Evolutionary conservation across 331 rosid genomes (phyloP).

Genomic region (Malus hybrid): DNA sequence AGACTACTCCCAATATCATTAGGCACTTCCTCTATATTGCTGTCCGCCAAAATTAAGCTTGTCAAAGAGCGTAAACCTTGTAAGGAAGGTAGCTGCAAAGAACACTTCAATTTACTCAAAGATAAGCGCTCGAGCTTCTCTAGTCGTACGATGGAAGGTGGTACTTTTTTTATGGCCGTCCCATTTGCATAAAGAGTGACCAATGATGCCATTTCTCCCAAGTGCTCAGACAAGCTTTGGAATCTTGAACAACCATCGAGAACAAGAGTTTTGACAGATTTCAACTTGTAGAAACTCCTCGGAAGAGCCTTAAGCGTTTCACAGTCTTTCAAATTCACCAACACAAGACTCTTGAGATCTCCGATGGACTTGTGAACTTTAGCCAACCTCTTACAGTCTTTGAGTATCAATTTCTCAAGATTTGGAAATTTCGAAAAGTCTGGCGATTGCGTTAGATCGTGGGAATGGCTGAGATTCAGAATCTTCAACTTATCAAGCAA

Average conservation of each 20-base stretch:
- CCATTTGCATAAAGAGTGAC: not conserved
- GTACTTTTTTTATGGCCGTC: conserved; percentile 5
- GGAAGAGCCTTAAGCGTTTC: not conserved
- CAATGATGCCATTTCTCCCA: conserved; percentile 8
- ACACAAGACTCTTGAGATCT: too few relatives aligned
- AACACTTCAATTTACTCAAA: not conserved
- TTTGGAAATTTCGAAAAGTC: conserved; percentile 12
- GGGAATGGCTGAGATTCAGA: conserved; percentile 42
- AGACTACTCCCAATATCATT: not conserved
- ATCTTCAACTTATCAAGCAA: conserved; percentile 6
- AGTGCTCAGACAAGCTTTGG: not conserved
- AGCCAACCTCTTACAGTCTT: too few relatives aligned
- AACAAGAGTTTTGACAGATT: not conserved
- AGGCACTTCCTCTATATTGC: not conserved
- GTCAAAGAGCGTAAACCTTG: not conserved
- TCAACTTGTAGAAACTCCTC: not conserved
- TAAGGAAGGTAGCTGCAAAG: not conserved
- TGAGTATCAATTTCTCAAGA: too few relatives aligned
- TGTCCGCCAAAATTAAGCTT: accelerated
- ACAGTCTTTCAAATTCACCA: too few relatives aligned
- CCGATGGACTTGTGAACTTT: too few relatives aligned
- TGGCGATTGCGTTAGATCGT: conserved; percentile 17
- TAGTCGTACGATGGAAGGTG: not conserved
- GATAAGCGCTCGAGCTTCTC: not conserved
- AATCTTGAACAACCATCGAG: conserved; percentile 11